These are phyloP conservation scores for Talaromyces pinophilus DNA, from an alignment of 2,329 filamentous ascomycete genomes.

Conservation along the genomic window DNA sequence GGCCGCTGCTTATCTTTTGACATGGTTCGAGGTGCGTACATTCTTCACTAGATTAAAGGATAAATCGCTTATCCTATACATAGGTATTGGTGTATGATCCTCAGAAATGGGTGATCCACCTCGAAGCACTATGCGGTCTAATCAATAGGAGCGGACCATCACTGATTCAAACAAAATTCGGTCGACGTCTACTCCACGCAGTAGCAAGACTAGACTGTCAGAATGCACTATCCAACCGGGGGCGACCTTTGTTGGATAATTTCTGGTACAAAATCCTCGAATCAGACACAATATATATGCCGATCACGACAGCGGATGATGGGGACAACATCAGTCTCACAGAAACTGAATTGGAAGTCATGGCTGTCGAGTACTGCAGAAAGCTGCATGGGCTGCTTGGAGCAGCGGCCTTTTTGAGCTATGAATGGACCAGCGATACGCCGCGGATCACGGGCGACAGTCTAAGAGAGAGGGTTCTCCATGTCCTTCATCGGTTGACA, in stretches of 20 bases:
- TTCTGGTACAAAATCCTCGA: conserved; percentile 9
- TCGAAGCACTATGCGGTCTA: conserved; percentile 4
- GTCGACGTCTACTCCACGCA: conserved; percentile 4
- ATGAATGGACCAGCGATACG: conserved; percentile 7
- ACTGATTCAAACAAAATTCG: background rate
- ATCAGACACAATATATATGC: background rate
- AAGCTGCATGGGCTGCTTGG: background rate
- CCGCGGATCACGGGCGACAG: background rate
- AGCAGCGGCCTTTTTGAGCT: conserved; percentile 5
- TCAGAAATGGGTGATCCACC: conserved; percentile 6
- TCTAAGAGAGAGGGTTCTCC: background rate
- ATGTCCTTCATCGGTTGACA: background rate
- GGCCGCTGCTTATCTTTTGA: conserved; percentile 1
- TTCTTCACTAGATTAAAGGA: no score
- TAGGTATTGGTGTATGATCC: conserved; percentile 15
- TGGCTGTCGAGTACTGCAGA: conserved; percentile 5
- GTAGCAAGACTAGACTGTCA: conserved; percentile 7
- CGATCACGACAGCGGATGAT: background rate
- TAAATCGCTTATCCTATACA: no score
- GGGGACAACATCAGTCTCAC: background rate
- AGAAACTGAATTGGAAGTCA: background rate
- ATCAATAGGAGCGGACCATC: background rate
- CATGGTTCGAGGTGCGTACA: conserved; percentile 11
- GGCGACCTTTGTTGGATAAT: conserved; percentile 1
- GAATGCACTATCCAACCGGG: conserved; percentile 8